Evolutionary conservation across 805 yeast genomes (phyloP).

Genomic region (Saccharomycopsis fibuligera): DNA sequence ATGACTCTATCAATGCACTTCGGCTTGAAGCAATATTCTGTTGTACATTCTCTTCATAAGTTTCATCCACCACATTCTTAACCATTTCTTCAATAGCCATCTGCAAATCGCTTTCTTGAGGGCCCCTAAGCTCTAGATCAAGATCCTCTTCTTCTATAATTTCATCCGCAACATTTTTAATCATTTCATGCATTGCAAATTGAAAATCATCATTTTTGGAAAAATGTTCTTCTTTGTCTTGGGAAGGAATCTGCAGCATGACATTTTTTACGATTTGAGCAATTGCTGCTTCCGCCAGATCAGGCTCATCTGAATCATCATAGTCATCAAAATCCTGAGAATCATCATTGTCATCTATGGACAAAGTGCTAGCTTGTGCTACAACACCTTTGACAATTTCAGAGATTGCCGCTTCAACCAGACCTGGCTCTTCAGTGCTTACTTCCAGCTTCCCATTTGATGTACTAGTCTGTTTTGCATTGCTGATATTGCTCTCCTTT

Average conservation of each 20-base stretch:
- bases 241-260: conserved; percentile 1
- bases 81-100: conserved; percentile 21
- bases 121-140: not conserved
- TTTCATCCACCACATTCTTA: conserved; percentile 20
- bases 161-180: conserved; percentile 19
- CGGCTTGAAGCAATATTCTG: not conserved
- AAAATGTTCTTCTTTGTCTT: not conserved
- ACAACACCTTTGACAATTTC: conserved; percentile 1
- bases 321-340: not conserved
- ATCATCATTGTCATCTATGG: not conserved
- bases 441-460: not conserved
- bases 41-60: conserved; percentile 8
- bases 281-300: conserved; percentile 18
- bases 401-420: conserved; percentile 3
- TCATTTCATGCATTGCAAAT: conserved; percentile 19
- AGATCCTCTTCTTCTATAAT: not conserved
- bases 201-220: conserved; percentile 15
- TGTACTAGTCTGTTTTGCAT: too few species aligned
- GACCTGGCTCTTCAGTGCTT: not conserved
- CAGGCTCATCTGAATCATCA: not conserved
- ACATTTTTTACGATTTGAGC: conserved; percentile 18
- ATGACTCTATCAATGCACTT: not conserved
- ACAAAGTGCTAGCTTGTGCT: not conserved
- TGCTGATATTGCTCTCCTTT: too few species aligned
- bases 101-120: conserved; percentile 12